Evolutionary conservation across 257 asterid genomes (phyloP), one percentile per base, ranked within the genome.

Genomic region (Nicotiana undulata): DNA sequence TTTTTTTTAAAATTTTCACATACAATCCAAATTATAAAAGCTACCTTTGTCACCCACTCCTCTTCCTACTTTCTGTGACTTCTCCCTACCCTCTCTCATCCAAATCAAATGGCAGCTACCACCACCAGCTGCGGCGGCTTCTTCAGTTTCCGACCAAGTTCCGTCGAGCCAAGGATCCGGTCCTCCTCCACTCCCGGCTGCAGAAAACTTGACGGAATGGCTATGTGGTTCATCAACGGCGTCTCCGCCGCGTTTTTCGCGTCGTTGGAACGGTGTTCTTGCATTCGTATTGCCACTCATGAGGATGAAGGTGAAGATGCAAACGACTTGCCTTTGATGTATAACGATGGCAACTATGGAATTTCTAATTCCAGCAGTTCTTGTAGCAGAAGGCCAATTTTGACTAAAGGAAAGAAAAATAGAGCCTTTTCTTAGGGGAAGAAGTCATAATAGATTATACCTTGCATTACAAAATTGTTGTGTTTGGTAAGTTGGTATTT

Each of bases 261-360:
- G 0, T 93, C 98, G 31, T 68, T 93, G 75, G 94, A 93, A n/a
- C 87, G 91, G 51, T 93, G 97, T 79, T 93, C 97, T 12, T 93
- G 98, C 88, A 92, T 93, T 63, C 90, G 94, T 56, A 88, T 93
- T 22, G 77, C 94, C 9, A 92, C 97, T 2, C 60, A 85, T 3
- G 98, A 88, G 56, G 97, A 91, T 59, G 88, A 85, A 9, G 82
- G 90, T n/a, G 96, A 89, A 0, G 97, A 90, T 29, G 84, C 82
- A 17, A 83, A 89, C 82, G 88, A 89, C 67, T 56, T 90, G 82
- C 96, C 97, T 1, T 79, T 93, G 86, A 91, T 93, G 79, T 80
- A 70, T 84, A 88, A 86, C 72, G 90, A 85, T 22, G 95, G 85
- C 0, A 89, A 84, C 77, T 52, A 7, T 49, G 52, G 81, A 66